Evolutionary conservation across 2,329 filamentous ascomycete species (phyloP), one percentile per base, ranked within the genome.

Genomic region (Cladophialophora chaetospira): DNA sequence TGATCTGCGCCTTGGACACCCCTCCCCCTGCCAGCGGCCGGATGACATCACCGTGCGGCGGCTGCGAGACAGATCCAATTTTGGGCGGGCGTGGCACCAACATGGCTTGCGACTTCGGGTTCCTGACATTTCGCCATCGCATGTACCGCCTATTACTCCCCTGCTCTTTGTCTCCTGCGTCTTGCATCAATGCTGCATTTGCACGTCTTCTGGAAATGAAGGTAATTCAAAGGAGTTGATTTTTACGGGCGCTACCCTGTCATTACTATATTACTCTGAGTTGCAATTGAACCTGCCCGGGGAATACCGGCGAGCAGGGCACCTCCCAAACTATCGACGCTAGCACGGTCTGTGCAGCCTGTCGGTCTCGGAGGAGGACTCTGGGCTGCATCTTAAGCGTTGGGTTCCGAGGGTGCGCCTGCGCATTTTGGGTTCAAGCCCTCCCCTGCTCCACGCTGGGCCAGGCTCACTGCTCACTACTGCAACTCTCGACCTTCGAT

Each of bases 361-460:
- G 48, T 42, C 48, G 21, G 48, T 40, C 35, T 51, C 48, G 48
- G 48, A 25, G 42, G 23, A 23, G 17, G 36, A n/a, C 23, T 33
- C 47, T 31, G 33, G 33, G 31, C 35, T 11, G 47, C 31, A 15
- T 49, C 46, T 19, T 25, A 44, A 15, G 42, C 42, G 42, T 44
- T 25, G 42, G 42, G 8, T 33, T 33, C 13, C 29, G 29, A 8
- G 6, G 13, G 13, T 13, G 6, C 6, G 13, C 29, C 8, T 33
- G 29, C 6, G 8, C 13, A n/a, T n/a, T n/a, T n/a, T n/a, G n/a
- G n/a, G 8, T n/a, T 40, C 36, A 40, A 40, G 36, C 36, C 36
- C 36, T 40, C 38, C 38, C 26, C 49, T 38, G 49, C 38, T 28
- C 49, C 49, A 44, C 28, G 38, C 49, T 28, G 49, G 49, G 26